Conservation (phyloP, 768 basidiomycete genomes). For the Mycena venus region DNA sequence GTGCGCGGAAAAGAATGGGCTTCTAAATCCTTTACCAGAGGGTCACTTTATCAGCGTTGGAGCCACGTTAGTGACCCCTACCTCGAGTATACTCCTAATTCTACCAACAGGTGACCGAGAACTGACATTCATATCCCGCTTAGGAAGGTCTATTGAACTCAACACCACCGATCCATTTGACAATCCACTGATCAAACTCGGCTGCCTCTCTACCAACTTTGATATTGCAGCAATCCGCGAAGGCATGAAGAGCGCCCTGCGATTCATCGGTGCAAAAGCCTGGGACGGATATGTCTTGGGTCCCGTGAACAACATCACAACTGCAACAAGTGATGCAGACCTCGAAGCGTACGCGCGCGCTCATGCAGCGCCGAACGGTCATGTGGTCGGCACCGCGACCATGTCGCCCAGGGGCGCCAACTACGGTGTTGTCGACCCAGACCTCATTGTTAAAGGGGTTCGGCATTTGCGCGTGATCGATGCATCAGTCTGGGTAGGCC, state of each 20-base stretch:
- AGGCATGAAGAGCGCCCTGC: background rate
- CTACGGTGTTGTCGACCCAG: slow-evolving; percentile 27
- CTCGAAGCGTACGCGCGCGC: background rate
- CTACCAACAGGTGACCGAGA: background rate
- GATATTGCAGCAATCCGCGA: background rate
- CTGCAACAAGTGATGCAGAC: background rate
- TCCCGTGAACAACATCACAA: background rate
- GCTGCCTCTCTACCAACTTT: background rate
- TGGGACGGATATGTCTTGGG: background rate
- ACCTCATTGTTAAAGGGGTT: slow-evolving; percentile 26
- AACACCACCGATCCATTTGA: background rate
- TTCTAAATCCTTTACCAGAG: background rate
- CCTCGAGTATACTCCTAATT: background rate
- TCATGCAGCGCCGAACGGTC: background rate
- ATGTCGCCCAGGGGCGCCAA: slow-evolving; percentile 21
- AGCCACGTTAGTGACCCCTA: background rate
- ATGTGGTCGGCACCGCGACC: slow-evolving; percentile 1
- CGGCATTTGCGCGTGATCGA: slow-evolving; percentile 23
- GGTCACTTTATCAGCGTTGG: background rate
- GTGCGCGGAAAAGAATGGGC: background rate
- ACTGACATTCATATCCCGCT: background rate
- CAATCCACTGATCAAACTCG: background rate
- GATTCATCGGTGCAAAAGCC: background rate
- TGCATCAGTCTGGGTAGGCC: slow-evolving; percentile 14
- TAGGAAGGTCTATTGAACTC: background rate